phyloP scores from a whole-genome alignment of 1,139 yeast genomes.

The Yarrowia galli region DNA sequence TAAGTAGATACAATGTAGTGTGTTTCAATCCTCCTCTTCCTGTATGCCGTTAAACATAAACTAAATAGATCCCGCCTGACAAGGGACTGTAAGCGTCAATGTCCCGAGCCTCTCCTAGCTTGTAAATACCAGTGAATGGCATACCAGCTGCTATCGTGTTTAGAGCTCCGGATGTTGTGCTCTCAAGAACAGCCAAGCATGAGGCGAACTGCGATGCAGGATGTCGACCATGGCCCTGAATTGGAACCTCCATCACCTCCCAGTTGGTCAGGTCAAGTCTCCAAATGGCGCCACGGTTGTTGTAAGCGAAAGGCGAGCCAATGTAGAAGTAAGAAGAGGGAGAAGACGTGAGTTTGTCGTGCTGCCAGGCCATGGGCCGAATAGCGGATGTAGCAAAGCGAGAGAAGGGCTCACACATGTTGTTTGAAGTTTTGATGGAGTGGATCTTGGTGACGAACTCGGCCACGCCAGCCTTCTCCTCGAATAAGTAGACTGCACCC shows the following conservation, averaged over 20 bases:
- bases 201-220: slow-evolving; percentile 16
- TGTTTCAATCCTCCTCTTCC: background rate
- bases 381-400: slow-evolving; percentile 23
- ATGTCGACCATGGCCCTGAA: slow-evolving; percentile 11
- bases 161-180: background rate
- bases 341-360: background rate
- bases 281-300: slow-evolving; percentile 26
- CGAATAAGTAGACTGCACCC: slow-evolving; percentile 12
- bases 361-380: slow-evolving; percentile 11
- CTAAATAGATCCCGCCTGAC: slow-evolving; percentile 16
- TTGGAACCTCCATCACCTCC: slow-evolving; percentile 21
- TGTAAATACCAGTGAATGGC: slow-evolving; percentile 23
- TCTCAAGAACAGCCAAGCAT: slow-evolving; percentile 9
- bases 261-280: slow-evolving; percentile 19
- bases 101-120: slow-evolving; percentile 18
- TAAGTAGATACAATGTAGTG: background rate
- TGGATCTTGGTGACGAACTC: slow-evolving; percentile 6
- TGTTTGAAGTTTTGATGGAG: slow-evolving; percentile 15
- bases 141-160: slow-evolving; percentile 18
- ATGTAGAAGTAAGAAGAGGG: slow-evolving; percentile 13
- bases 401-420: slow-evolving; percentile 29
- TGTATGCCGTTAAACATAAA: slow-evolving; percentile 4
- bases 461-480: background rate
- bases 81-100: slow-evolving; percentile 19
- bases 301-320: slow-evolving; percentile 27